Base-by-base conservation (phyloP, 2,329 filamentous ascomycete genomes). In the Xylariaceae sp. region DNA sequence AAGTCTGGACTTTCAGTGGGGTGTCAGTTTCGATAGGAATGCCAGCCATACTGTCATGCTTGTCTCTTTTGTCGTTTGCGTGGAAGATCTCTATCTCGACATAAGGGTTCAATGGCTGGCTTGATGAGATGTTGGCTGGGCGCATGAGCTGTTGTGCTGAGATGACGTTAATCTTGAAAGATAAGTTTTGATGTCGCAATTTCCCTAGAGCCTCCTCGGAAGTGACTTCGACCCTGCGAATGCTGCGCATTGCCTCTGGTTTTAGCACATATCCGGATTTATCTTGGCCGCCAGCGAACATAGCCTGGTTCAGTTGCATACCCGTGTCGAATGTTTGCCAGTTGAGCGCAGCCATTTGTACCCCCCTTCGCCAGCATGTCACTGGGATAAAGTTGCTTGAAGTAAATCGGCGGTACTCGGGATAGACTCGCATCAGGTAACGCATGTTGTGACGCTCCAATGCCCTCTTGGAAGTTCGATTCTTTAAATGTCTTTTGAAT, bases 241-340 rank as follows among this genome's bases (percentile, higher is more conserved):
- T 85, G 66, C 86, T 84, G 56, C 93, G 88, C 56, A 96, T 83
- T 66, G 92, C 89, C 34, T 86, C 82, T 17, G 94, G 93, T 74
- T 99, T 99, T 48, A 97, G 81, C 13, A 97, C 91, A 64, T 97
- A 99, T 42, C 94, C 94, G 2, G 89, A 89, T 50, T 85, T 83
- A 71, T 97, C 94, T 12, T 82, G 86, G 41, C 90, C 90, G 52
- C 90, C 89, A 43, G 91, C 88, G 67, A 97, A 99, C 94, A 99
- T 97, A 65, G 94, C 94, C 61, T 94, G 89, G 68, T 97, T 97
- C 69, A 97, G 81, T 67, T 97, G 93, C 82, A 97, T 94, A 42
- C 92, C 90, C 16, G 95, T 79, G 66, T 97, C 94, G 65, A 95
- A 97, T 0, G 92, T 97, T 72, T 99, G 94, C 93, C 94, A 97